phyloP scores from a whole-genome alignment of 1,139 yeast species.

The Nakaseomyces sp. region DNA sequence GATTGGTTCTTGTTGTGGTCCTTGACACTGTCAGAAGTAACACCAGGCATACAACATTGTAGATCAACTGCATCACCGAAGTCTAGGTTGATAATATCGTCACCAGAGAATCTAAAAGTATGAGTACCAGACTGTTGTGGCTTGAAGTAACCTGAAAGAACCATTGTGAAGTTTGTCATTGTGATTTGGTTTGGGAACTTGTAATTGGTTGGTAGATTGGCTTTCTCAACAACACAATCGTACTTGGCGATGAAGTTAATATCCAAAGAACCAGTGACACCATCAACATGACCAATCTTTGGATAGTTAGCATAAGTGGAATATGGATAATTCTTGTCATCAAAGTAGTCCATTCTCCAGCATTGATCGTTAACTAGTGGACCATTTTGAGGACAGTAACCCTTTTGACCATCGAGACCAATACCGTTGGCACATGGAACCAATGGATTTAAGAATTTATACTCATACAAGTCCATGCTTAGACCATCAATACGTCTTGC shows the following conservation, averaged over 20 bases:
- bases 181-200: background rate
- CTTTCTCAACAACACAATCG: background rate
- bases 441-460: background rate
- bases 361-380: background rate
- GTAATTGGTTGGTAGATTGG: background rate
- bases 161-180: background rate
- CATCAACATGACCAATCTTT: background rate
- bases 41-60: background rate
- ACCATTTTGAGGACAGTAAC: background rate
- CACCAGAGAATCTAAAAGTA: background rate
- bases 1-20: background rate
- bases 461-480: background rate
- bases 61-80: background rate
- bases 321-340: background rate
- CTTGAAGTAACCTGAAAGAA: background rate
- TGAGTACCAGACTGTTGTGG: background rate
- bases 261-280: background rate
- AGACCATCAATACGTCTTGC: background rate
- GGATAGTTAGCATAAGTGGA: background rate
- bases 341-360: slow-evolving; percentile 1
- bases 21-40: background rate
- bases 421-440: background rate
- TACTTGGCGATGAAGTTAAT: background rate
- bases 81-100: background rate
- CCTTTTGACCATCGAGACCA: background rate